Base-by-base conservation (phyloP, 306 rosid species). In the Oemleria cerasiformis region DNA sequence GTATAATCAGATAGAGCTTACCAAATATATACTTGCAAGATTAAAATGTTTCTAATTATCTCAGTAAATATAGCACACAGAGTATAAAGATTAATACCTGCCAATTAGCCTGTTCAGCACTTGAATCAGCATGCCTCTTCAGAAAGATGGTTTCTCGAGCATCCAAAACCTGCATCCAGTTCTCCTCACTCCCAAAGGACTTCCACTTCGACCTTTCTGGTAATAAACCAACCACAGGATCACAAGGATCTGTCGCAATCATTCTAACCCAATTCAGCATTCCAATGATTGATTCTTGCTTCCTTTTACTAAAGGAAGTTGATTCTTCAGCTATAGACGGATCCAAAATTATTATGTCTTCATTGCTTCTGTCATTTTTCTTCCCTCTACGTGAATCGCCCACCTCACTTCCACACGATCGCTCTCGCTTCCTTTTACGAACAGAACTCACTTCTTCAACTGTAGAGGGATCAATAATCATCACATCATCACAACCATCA, bases 201-300 rank as follows among this genome's bases (percentile, higher is more conserved):
- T 73, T 90, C 92, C 97, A 88, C 75, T 83, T 86, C 7, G 86
- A 49, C 77, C 70, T 80, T 56, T 87, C 87, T 17, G 94, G 92
- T 34, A 91, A 48, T 17, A 48, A 67, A 76, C 90, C 88, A 71
- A 84, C 74, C 9, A 30, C 80, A 39, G 90, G 86, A 80, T 80
- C 88, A 75, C 81, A 80, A 36, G 99, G 95, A 75, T 89, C 75
- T 69, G 59, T 79, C 2, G 97, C 99, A 45, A 55, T 62, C 25
- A 38, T 36, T 4, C 61, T 71, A 63, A 91, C 57, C 99, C 99
- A 94, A 25, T 58, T 68, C 62, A 89, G 42, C 80, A 89, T 56
- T 55, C 74, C 84, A 65, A 51, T 44, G 23, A 80, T 5, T 39
- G 83, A 75, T 49, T 85, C 86, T 10, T 68, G 59, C 58, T 74